Conservation (phyloP, 176 grass and related monocot species). For the Carex kokanica region DNA sequence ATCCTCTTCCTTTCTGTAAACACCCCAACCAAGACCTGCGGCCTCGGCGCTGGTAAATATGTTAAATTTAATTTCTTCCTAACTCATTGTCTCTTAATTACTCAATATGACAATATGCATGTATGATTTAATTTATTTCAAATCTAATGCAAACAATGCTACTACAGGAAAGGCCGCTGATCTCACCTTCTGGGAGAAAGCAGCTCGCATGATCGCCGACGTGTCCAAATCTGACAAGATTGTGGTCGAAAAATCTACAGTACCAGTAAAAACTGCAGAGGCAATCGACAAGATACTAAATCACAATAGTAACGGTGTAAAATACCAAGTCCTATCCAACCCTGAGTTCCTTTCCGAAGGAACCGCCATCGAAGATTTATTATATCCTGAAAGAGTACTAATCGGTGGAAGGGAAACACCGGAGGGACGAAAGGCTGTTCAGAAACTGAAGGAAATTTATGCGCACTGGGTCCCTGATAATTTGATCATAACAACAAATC, state of each 20-base stretch:
- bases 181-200: slow-evolving; percentile 88
- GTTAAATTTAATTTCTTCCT: neutral
- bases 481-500: slow-evolving; percentile 81
- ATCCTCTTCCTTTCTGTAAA: slow-evolving; percentile 85
- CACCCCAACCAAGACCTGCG: slow-evolving; percentile 83
- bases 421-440: slow-evolving; percentile 49
- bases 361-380: slow-evolving; percentile 66
- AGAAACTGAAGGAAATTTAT: slow-evolving; percentile 62
- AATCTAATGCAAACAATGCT: neutral
- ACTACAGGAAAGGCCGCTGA: slow-evolving; percentile 67
- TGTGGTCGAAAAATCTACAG: slow-evolving; percentile 92
- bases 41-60: slow-evolving; percentile 52
- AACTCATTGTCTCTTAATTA: neutral
- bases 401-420: slow-evolving; percentile 83
- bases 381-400: slow-evolving; percentile 77
- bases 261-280: slow-evolving; percentile 88
- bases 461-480: slow-evolving; percentile 81
- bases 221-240: slow-evolving; percentile 89
- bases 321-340: slow-evolving; percentile 85
- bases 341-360: slow-evolving; percentile 87
- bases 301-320: slow-evolving; percentile 83
- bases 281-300: slow-evolving; percentile 87
- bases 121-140: neutral
- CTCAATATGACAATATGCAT: neutral
- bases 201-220: slow-evolving; percentile 83